Percentiles rank a stretch among this genome's conserved stretches.
Evolutionary conservation across 106 monocot genomes (phyloP).

Genomic region (Iris macrosiphon): DNA sequence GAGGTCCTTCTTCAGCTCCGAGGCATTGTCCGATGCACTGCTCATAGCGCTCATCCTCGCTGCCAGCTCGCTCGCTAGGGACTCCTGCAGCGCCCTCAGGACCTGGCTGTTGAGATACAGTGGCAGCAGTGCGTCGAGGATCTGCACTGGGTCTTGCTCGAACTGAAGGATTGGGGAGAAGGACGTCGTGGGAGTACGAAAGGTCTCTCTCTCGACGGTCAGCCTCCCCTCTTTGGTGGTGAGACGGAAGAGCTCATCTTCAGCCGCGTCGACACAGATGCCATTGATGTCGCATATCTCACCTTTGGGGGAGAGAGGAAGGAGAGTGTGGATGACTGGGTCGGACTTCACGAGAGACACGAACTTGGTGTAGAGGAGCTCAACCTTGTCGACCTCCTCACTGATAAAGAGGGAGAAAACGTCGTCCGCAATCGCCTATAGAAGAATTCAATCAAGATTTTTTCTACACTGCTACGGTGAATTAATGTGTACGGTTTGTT

Average conservation of each 20-base stretch:
- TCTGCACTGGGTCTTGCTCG: slow-evolving; percentile 96
- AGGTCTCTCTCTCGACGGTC: slow-evolving; percentile 73
- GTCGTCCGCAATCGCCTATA: slow-evolving; percentile 85
- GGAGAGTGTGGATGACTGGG: slow-evolving; percentile 92
- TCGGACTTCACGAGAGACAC: slow-evolving; percentile 84
- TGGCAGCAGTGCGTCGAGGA: slow-evolving; percentile 82
- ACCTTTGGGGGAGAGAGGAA: slow-evolving; percentile 87
- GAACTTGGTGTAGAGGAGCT: slow-evolving; percentile 95
- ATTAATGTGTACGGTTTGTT: too few species aligned
- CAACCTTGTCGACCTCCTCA: slow-evolving; percentile 94
- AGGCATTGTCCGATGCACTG: slow-evolving; percentile 78
- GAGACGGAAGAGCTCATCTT: slow-evolving; percentile 90
- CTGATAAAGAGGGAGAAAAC: slow-evolving; percentile 86
- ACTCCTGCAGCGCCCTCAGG: slow-evolving; percentile 87
- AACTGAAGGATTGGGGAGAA: slow-evolving; percentile 90
- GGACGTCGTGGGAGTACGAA: slow-evolving; percentile 43
- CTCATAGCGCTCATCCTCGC: slow-evolving; percentile 95
- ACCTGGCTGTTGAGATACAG: slow-evolving; percentile 95
- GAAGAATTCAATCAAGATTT: background rate
- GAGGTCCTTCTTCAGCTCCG: slow-evolving; percentile 51
- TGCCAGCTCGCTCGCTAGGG: slow-evolving; percentile 88
- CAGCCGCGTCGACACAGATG: slow-evolving; percentile 88
- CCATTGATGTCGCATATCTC: slow-evolving; percentile 95
- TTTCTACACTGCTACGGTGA: too few species aligned
- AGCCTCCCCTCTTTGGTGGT: slow-evolving; percentile 88